These are phyloP conservation scores for Fraxinus paxiana DNA, from an alignment of 305 asterid species.

Conservation along the genomic window DNA sequence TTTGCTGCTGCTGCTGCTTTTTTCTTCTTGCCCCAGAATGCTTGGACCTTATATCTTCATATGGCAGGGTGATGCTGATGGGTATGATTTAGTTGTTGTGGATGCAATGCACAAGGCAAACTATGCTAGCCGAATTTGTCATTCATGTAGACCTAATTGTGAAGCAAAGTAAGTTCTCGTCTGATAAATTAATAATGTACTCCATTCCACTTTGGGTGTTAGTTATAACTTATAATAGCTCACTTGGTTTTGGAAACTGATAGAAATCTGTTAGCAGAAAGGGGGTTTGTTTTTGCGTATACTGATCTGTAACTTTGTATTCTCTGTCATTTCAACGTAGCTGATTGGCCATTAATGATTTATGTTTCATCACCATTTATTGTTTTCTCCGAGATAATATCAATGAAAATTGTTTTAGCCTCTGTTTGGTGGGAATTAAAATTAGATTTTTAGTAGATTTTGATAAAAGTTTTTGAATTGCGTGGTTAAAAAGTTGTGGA, in stretches of 20 bases:
- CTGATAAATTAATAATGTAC: not conserved
- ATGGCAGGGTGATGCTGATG: slow-evolving; percentile 98
- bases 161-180: slow-evolving; percentile 83
- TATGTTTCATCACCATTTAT: not conserved
- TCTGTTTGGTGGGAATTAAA: no score
- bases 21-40: slow-evolving; percentile 1
- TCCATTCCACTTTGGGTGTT: not conserved
- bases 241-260: not conserved
- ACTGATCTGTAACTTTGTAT: not conserved
- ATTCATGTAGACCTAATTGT: slow-evolving; percentile 95
- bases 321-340: not conserved
- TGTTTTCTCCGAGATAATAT: not conserved
- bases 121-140: slow-evolving; percentile 98
- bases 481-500: no score
- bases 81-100: slow-evolving; percentile 92
- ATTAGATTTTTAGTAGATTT: no score
- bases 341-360: not conserved
- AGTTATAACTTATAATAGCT: not conserved
- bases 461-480: no score
- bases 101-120: slow-evolving; percentile 99
- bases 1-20: slow-evolving; percentile 3
- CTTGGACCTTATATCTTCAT: slow-evolving; percentile 17
- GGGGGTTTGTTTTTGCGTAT: not conserved
- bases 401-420: not conserved
- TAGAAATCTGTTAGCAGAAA: not conserved